Percentiles rank a stretch among this genome's conserved stretches.
phyloP scores from a whole-genome alignment of 306 rosid species.

The Prunus mira region DNA sequence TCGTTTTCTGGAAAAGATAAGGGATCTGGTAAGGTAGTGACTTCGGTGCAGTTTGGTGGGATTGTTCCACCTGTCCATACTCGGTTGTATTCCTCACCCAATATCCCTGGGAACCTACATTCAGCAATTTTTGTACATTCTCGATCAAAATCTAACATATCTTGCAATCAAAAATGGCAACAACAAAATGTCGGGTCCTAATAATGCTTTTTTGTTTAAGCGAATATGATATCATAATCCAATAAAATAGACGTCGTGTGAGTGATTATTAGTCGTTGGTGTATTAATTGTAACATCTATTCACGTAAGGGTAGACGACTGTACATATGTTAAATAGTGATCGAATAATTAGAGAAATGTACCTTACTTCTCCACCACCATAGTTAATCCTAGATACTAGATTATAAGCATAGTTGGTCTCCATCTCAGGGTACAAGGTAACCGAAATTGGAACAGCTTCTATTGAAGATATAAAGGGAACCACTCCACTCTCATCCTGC shows the following conservation, averaged over 20 bases:
- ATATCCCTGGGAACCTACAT: not conserved
- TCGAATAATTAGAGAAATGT: not conserved
- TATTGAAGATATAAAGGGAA: conserved; percentile 13
- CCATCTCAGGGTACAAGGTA: conserved; percentile 1
- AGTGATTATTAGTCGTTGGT: no score
- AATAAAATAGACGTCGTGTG: no score
- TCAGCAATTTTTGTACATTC: not conserved
- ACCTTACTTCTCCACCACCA: conserved; percentile 13
- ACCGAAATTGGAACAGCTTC: conserved; percentile 5
- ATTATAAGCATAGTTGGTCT: not conserved
- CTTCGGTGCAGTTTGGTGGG: not conserved
- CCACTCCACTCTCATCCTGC: not conserved
- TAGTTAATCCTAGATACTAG: not conserved
- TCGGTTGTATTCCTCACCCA: not conserved
- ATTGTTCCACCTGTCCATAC: conserved; percentile 9
- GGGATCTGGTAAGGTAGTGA: not conserved
- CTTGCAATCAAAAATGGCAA: not conserved
- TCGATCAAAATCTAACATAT: not conserved
- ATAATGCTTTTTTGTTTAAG: no score
- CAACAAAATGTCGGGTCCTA: no score
- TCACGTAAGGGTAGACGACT: no score
- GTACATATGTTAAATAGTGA: not conserved
- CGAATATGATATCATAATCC: no score
- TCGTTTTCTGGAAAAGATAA: not conserved
- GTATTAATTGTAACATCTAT: no score